Conservation (phyloP, 306 rosid genomes). For the Hippophae gyantsensis region DNA sequence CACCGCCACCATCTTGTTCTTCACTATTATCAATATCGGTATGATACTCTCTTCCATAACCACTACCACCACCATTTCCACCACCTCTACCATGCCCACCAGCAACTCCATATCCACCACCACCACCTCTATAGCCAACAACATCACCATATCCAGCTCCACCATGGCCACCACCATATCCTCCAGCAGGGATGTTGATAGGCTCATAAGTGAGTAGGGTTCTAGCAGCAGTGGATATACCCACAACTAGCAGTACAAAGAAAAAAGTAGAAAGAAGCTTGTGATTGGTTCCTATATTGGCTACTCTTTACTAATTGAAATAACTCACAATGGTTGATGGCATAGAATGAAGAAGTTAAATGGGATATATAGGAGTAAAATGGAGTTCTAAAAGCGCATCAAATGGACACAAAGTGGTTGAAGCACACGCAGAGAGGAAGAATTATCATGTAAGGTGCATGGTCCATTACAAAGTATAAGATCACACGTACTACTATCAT, state of each 20-base stretch:
- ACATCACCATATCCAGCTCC: slow-evolving; percentile 23
- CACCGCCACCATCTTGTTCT: slow-evolving; percentile 10
- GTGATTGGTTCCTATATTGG: slow-evolving; percentile 32
- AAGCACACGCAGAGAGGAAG: slow-evolving; percentile 31
- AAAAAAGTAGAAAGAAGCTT: slow-evolving; percentile 25
- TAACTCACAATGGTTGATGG: slow-evolving; percentile 11
- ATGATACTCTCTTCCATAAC: slow-evolving; percentile 22
- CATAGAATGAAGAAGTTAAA: slow-evolving; percentile 11
- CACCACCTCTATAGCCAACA: slow-evolving; percentile 8
- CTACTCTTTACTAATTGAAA: too few relatives aligned
- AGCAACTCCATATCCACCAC: slow-evolving; percentile 26
- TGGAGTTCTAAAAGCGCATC: slow-evolving; percentile 18
- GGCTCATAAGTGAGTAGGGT: slow-evolving; percentile 33
- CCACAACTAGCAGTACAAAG: slow-evolving; percentile 35
- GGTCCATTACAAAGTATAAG: slow-evolving; percentile 16
- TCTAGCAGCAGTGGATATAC: slow-evolving; percentile 53
- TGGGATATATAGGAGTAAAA: slow-evolving; percentile 42
- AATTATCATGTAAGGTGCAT: slow-evolving; percentile 5
- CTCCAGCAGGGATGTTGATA: slow-evolving; percentile 13
- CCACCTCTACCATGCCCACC: slow-evolving; percentile 14
- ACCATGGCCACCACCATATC: slow-evolving; percentile 6
- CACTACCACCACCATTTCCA: slow-evolving; percentile 30
- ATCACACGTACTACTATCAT: too few relatives aligned
- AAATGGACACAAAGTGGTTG: slow-evolving; percentile 30
- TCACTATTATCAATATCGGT: slow-evolving; percentile 4